A percentile compares a stretch with the other conserved stretches of the same genome.
phyloP scores from a whole-genome alignment of 306 rosid genomes.

The Myrica gale region DNA sequence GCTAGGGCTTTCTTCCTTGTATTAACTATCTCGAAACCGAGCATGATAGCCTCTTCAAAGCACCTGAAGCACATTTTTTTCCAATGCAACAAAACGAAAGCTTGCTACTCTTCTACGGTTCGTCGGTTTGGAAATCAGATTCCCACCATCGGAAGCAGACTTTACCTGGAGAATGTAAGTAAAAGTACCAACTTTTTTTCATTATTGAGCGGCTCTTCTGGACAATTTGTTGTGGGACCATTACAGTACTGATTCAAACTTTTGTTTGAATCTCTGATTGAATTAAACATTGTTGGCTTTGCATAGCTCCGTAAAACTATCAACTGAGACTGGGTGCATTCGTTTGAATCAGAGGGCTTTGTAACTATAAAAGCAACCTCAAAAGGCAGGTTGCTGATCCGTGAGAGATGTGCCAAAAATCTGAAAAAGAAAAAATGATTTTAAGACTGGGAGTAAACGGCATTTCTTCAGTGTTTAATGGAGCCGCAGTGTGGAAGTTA shows the following conservation, averaged over 20 bases:
- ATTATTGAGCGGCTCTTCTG: neutral
- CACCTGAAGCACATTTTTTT: constrained; percentile 1
- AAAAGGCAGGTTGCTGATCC: neutral
- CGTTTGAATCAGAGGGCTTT: neutral
- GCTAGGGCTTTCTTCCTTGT: neutral
- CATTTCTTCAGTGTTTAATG: neutral
- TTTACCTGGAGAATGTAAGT: constrained; percentile 18
- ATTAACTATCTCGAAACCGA: neutral
- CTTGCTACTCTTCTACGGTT: neutral
- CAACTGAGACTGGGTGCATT: neutral
- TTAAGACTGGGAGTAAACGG: neutral
- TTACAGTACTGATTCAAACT: neutral
- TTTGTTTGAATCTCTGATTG: neutral
- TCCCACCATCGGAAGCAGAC: constrained; percentile 4
- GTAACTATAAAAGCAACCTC: neutral
- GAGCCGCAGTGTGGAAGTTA: neutral
- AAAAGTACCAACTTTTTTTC: neutral
- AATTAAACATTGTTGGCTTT: neutral
- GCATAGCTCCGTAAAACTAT: neutral
- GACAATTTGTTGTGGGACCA: neutral
- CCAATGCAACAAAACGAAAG: neutral
- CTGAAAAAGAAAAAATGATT: neutral
- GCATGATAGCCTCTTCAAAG: constrained; percentile 21
- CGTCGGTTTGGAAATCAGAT: constrained; percentile 4
- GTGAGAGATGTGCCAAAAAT: neutral